Conservation (phyloP, 345 rosid genomes). For the Acer saccharum region DNA sequence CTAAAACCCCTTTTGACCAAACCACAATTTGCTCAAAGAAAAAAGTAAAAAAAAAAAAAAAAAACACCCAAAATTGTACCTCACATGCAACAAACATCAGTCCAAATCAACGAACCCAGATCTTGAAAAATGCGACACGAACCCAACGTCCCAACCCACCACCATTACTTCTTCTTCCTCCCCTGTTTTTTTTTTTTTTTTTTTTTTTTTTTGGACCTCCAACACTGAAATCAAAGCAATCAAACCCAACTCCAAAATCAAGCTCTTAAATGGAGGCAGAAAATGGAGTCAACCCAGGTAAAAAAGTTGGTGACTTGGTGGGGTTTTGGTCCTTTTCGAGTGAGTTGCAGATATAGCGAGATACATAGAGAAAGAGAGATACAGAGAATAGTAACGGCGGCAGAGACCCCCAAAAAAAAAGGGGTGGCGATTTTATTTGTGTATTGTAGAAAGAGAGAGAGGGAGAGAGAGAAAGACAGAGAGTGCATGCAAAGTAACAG, state of each 20-base stretch:
- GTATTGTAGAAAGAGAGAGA: conserved; percentile 22
- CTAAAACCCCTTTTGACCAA: conserved; percentile 20
- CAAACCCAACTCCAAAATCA: background rate
- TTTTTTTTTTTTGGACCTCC: background rate
- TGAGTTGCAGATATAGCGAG: conserved; percentile 2
- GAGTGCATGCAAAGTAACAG: conserved; percentile 59
- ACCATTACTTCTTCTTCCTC: background rate
- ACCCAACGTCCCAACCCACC: conserved; percentile 3
- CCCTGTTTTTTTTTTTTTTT: background rate
- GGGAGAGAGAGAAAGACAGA: conserved; percentile 34
- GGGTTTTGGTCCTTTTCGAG: background rate
- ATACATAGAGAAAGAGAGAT: conserved; percentile 28
- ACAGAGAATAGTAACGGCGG: background rate
- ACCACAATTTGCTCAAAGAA: conserved; percentile 11
- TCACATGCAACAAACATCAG: conserved; percentile 11
- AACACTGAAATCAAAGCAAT: background rate
- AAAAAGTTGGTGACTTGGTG: conserved; percentile 9
- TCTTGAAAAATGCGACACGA: conserved; percentile 14
- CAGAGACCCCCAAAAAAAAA: background rate
- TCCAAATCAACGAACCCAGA: conserved; percentile 16
- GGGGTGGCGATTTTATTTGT: background rate
- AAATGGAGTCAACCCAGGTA: conserved; percentile 22
- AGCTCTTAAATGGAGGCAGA: background rate
- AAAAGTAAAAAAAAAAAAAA: background rate
- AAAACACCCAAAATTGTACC: background rate